Conservation (phyloP, 139 green algal species). For the Asterochloris erici region DNA sequence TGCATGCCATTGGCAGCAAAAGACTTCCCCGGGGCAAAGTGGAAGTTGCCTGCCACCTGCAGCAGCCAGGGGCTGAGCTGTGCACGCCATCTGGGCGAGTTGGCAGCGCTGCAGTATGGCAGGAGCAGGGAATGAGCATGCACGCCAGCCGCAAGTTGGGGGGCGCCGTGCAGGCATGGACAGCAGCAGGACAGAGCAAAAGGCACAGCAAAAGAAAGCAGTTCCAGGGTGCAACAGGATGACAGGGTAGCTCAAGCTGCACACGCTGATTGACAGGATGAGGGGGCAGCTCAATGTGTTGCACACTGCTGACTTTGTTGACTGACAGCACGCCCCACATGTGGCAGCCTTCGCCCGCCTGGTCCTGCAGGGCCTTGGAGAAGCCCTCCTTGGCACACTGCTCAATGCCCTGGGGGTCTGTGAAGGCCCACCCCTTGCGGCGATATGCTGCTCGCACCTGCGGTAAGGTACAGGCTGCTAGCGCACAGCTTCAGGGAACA, state of each 20-base stretch:
- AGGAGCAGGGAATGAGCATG: no score
- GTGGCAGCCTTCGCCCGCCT: constrained; percentile 90
- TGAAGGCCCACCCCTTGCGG: constrained; percentile 72
- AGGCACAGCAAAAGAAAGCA: no score
- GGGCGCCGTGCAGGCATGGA: no score
- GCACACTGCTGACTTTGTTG: constrained; percentile 54
- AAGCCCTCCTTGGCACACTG: constrained; percentile 86
- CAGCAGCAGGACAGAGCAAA: no score
- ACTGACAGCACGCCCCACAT: constrained; percentile 86
- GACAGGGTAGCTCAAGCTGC: no score
- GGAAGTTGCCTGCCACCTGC: constrained; percentile 91
- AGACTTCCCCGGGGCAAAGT: constrained; percentile 90
- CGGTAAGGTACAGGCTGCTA: background rate
- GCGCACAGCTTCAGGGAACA: no score
- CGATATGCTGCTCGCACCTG: constrained; percentile 78
- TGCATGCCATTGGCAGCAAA: constrained; percentile 90
- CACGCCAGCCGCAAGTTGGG: no score
- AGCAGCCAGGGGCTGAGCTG: background rate
- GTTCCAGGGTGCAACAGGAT: no score
- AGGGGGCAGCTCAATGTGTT: no score
- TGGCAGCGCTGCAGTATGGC: no score
- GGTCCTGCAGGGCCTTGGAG: constrained; percentile 62
- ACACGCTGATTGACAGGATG: no score
- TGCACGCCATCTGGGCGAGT: background rate
- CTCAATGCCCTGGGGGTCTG: constrained; percentile 55